These are phyloP conservation scores for Tetracladium setigerum DNA, from an alignment of 495 filamentous ascomycete species.

Conservation along the genomic window DNA sequence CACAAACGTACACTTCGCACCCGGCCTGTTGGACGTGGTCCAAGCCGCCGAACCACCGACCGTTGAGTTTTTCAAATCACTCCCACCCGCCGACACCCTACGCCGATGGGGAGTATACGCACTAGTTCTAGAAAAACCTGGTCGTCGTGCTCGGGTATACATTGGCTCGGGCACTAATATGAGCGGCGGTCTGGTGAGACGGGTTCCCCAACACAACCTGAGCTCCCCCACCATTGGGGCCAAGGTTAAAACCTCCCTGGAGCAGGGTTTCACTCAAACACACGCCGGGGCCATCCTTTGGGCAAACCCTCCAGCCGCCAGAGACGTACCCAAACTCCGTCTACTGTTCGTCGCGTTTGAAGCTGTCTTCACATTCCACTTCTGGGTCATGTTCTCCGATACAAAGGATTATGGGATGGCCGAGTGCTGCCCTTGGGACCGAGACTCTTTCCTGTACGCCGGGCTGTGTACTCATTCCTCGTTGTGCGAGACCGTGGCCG, in stretches of 20 bases:
- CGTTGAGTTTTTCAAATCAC: background rate
- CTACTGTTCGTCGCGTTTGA: constrained; percentile 5
- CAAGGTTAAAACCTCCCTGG: constrained; percentile 1
- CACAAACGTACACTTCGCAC: background rate
- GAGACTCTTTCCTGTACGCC: background rate
- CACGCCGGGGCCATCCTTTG: constrained; percentile 6
- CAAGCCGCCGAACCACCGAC: background rate
- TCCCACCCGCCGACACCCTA: background rate
- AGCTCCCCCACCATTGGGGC: background rate
- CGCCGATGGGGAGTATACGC: constrained; percentile 4
- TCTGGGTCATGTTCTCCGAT: constrained; percentile 4
- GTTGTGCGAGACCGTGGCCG: background rate
- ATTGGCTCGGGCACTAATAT: constrained; percentile 4
- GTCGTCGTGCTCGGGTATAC: background rate
- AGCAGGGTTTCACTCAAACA: constrained; percentile 1
- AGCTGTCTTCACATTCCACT: constrained; percentile 1
- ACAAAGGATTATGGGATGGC: background rate
- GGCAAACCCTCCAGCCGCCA: background rate
- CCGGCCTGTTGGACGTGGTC: constrained; percentile 7
- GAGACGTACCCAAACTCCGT: background rate
- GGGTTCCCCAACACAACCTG: background rate
- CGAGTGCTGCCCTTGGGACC: background rate
- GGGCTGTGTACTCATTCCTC: constrained; percentile 7
- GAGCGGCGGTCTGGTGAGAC: background rate
- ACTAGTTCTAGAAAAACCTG: constrained; percentile 5